Percentiles rank a stretch among this genome's conserved stretches.
Conservation (phyloP, 176 grass and related monocot genomes). For the Raddia guianensis region DNA sequence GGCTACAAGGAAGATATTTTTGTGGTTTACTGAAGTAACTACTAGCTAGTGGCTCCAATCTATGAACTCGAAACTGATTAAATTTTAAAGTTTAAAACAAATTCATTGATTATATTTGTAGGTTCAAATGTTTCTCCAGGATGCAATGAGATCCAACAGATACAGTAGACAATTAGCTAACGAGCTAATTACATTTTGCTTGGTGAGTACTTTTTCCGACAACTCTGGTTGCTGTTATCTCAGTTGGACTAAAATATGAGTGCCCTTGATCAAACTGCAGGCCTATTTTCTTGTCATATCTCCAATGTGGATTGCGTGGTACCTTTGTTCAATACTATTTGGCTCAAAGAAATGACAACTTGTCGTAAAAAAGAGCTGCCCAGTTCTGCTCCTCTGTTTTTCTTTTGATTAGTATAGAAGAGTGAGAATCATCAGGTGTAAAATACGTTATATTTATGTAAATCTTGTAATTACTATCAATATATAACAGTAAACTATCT, state of each 20-base stretch:
- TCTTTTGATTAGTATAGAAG: neutral
- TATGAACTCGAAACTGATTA: conserved; percentile 12
- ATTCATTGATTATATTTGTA: conserved; percentile 32
- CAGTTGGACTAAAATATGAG: neutral
- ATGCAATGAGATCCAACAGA: conserved; percentile 53
- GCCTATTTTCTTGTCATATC: conserved; percentile 43
- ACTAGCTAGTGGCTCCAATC: neutral
- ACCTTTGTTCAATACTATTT: conserved; percentile 38
- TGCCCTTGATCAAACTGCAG: conserved; percentile 36
- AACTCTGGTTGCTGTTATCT: neutral
- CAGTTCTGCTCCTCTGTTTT: neutral
- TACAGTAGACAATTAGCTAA: conserved; percentile 49
- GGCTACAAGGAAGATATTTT: neutral
- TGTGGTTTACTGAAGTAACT: neutral
- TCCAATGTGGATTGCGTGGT: conserved; percentile 44
- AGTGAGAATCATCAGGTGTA: neutral
- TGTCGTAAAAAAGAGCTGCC: conserved; percentile 7
- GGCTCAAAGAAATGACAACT: conserved; percentile 32
- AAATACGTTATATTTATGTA: neutral
- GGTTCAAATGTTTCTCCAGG: conserved; percentile 48
- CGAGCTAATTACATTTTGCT: conserved; percentile 34
- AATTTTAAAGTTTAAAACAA: neutral
- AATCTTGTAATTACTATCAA: neutral
- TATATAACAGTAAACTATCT: neutral
- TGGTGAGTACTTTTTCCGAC: conserved; percentile 43